phyloP scores from a whole-genome alignment of 805 yeast genomes.

The Hanseniaspora jakobsenii region DNA sequence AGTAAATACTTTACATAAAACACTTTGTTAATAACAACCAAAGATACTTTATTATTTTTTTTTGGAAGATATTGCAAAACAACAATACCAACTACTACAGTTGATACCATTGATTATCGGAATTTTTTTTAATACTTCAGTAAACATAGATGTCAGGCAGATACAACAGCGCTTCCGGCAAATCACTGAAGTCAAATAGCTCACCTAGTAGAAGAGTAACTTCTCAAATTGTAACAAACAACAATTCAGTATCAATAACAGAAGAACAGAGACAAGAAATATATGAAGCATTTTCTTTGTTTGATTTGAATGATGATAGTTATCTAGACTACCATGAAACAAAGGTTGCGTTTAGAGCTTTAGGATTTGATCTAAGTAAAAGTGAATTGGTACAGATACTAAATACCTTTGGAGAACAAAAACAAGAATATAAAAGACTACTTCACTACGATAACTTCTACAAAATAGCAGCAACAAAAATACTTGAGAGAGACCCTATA shows the following conservation, averaged over 20 bases:
- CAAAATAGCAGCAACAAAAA: constrained; percentile 58
- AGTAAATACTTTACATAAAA: no score
- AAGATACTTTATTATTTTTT: no score
- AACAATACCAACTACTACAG: no score
- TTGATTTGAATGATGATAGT: constrained; percentile 89
- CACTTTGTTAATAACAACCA: no score
- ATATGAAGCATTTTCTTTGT: constrained; percentile 78
- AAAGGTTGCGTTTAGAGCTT: constrained; percentile 85
- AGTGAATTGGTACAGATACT: constrained; percentile 65
- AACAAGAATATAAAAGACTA: constrained; percentile 47
- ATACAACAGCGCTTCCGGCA: no score
- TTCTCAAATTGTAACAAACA: neutral
- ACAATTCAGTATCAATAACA: neutral
- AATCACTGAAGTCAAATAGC: neutral
- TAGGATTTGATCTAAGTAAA: constrained; percentile 76
- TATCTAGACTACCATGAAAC: constrained; percentile 82
- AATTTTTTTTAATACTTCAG: no score
- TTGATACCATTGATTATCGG: no score
- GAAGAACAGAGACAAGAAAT: constrained; percentile 39
- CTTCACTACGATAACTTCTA: constrained; percentile 75
- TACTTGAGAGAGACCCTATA: constrained; percentile 79
- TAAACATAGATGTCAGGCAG: no score
- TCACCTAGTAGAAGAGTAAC: constrained; percentile 12
- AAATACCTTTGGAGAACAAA: constrained; percentile 56
- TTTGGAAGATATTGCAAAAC: no score